These are phyloP conservation scores for Dothideomycetidae sp. DNA, from an alignment of 2,329 filamentous ascomycete species.

Conservation along the genomic window DNA sequence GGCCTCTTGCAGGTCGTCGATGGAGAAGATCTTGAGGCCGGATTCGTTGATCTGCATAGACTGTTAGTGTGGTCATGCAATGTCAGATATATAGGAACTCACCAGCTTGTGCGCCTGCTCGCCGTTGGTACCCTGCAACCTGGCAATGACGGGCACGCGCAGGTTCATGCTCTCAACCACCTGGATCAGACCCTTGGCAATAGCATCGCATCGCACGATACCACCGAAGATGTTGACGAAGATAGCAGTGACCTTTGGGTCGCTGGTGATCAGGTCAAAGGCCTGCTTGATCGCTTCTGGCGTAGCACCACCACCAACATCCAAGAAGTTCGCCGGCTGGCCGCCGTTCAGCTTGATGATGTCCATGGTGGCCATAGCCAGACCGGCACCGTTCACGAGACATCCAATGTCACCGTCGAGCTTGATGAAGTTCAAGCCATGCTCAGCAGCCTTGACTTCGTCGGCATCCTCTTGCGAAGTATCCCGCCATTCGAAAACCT, in stretches of 20 bases:
- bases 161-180: slow-evolving; percentile 92
- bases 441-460: slow-evolving; percentile 91
- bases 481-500: slow-evolving; percentile 87
- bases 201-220: slow-evolving; percentile 95
- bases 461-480: slow-evolving; percentile 91
- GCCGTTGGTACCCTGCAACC: slow-evolving; percentile 97
- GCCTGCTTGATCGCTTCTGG: slow-evolving; percentile 93
- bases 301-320: slow-evolving; percentile 94
- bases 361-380: slow-evolving; percentile 99
- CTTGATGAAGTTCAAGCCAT: slow-evolving; percentile 98
- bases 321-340: slow-evolving; percentile 92
- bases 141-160: slow-evolving; percentile 89
- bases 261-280: slow-evolving; percentile 96
- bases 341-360: slow-evolving; percentile 99
- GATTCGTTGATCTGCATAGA: slow-evolving; percentile 68
- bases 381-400: slow-evolving; percentile 95
- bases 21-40: slow-evolving; percentile 98
- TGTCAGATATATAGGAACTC: slow-evolving; percentile 19
- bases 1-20: slow-evolving; percentile 91
- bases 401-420: slow-evolving; percentile 98
- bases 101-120: slow-evolving; percentile 74
- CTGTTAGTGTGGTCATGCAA: neutral
- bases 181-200: slow-evolving; percentile 88
- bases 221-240: slow-evolving; percentile 99
- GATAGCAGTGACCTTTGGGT: slow-evolving; percentile 95